phyloP scores from a whole-genome alignment of 108 stramenopile species.

The Nitzschia sp. region DNA sequence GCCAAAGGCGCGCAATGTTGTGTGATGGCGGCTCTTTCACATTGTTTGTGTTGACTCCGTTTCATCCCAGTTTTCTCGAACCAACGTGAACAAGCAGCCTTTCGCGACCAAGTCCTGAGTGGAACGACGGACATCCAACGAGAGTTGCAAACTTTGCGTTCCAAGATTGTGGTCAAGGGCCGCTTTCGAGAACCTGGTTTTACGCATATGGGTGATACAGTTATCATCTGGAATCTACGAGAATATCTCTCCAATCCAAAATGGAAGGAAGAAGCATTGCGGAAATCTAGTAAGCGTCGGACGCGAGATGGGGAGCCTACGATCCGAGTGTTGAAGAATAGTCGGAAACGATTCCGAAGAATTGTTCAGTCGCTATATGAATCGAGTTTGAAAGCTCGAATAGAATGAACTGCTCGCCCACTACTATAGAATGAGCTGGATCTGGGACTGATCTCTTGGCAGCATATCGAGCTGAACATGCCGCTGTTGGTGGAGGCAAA shows the following conservation, averaged over 20 bases:
- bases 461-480: no score
- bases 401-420: no score
- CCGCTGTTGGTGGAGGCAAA: no score
- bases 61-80: no score
- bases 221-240: constrained; percentile 52
- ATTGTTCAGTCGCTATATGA: constrained; percentile 1
- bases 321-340: background rate
- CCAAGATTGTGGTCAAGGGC: constrained; percentile 5
- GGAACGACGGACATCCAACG: constrained; percentile 44
- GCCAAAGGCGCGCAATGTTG: no score
- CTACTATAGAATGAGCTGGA: no score
- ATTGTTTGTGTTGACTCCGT: no score
- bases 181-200: constrained; percentile 51
- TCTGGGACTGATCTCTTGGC: no score
- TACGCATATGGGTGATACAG: constrained; percentile 55
- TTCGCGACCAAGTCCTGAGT: constrained; percentile 32
- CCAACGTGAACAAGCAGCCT: constrained; percentile 31
- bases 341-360: constrained; percentile 7
- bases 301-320: background rate
- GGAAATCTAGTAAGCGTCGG: constrained; percentile 37
- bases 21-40: no score
- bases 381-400: no score
- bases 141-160: constrained; percentile 17
- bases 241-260: constrained; percentile 49
- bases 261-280: constrained; percentile 69